Conservation (phyloP, 2,329 filamentous ascomycete species). For the Penicillium decumbens region DNA sequence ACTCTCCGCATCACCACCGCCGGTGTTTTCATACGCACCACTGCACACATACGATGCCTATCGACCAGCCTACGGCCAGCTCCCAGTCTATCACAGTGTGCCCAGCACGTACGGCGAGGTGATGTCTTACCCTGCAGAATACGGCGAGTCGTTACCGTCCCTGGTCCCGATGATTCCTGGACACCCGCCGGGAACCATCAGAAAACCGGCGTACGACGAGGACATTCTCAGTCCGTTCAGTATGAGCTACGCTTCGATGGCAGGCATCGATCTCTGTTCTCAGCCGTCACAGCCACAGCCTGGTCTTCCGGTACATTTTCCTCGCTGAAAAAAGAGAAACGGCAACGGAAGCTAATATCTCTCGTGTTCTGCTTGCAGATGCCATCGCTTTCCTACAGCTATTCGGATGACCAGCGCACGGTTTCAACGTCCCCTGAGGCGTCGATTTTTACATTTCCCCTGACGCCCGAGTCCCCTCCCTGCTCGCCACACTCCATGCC, state of each 20-base stretch:
- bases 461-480: constrained; percentile 41
- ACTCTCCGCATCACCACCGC: constrained; percentile 56
- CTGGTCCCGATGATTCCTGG: constrained; percentile 44
- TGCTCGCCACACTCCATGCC: constrained; percentile 38
- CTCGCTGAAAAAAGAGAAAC: constrained; percentile 21
- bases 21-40: constrained; percentile 51
- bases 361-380: constrained; percentile 17
- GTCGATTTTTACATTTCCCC: constrained; percentile 37
- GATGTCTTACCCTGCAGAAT: constrained; percentile 36
- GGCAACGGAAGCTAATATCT: constrained; percentile 21
- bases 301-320: constrained; percentile 44
- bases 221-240: constrained; percentile 56
- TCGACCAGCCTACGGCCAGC: constrained; percentile 32
- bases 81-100: constrained; percentile 35
- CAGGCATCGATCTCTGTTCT: constrained; percentile 50
- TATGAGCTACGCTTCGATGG: constrained; percentile 58
- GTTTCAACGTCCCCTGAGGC: constrained; percentile 41
- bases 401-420: constrained; percentile 39
- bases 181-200: constrained; percentile 46
- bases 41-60: constrained; percentile 46
- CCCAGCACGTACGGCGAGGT: constrained; percentile 29
- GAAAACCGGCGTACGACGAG: constrained; percentile 50
- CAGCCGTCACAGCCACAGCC: constrained; percentile 35
- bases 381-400: constrained; percentile 30
- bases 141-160: constrained; percentile 40